Conservation (phyloP, 768 basidiomycete genomes). For the Suillus subaureus region DNA sequence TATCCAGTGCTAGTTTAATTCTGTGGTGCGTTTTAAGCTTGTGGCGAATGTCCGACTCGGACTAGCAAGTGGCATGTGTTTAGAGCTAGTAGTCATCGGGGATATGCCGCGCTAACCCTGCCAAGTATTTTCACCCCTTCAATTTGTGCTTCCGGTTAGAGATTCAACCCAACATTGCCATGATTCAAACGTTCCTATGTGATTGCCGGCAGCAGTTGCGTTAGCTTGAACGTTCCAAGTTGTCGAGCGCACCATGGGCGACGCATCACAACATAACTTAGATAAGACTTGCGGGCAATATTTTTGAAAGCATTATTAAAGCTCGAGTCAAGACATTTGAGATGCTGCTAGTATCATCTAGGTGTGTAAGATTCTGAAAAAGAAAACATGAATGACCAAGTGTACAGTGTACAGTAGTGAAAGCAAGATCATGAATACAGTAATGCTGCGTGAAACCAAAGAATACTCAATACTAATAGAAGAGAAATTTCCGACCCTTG, state of each 20-base stretch:
- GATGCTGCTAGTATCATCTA: not conserved
- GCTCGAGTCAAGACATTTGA: not conserved
- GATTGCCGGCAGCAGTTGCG: not conserved
- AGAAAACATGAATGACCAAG: not conserved
- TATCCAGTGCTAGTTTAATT: not conserved
- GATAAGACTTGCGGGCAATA: not conserved
- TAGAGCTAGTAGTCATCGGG: not conserved
- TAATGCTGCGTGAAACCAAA: not conserved
- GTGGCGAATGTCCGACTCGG: not conserved
- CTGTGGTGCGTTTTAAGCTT: not conserved
- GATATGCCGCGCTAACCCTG: not conserved
- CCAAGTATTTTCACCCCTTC: not conserved
- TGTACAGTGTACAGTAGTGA: conserved; percentile 4
- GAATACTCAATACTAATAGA: not conserved
- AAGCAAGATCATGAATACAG: not conserved
- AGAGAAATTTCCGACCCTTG: not conserved
- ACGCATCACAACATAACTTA: not conserved
- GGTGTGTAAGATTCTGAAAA: not conserved
- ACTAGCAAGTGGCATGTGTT: not conserved
- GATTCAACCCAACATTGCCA: not conserved
- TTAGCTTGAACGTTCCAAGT: not conserved
- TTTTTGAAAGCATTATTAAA: not conserved
- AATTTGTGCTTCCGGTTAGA: not conserved
- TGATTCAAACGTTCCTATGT: not conserved
- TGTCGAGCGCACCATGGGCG: not conserved